phyloP scores from a whole-genome alignment of 2,329 filamentous ascomycete genomes.

The Penicillium sclerotigenum region DNA sequence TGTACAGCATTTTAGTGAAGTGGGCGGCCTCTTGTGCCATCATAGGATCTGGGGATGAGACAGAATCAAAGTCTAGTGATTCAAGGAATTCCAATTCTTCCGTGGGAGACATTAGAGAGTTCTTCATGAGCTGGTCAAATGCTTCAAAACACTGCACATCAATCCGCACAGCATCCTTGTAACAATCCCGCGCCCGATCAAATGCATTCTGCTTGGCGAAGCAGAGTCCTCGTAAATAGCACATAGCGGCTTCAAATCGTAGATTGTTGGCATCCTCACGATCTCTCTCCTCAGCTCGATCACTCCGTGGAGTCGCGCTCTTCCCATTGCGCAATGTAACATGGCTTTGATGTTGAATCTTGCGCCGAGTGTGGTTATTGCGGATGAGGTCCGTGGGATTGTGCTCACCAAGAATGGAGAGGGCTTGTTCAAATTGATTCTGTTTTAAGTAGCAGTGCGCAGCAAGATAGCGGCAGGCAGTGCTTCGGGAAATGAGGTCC shows the following conservation, averaged over 20 bases:
- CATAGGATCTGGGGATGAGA: conserved; percentile 64
- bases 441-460: conserved; percentile 95
- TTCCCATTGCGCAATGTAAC: conserved; percentile 50
- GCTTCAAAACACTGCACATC: conserved; percentile 98
- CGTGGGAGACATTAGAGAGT: conserved; percentile 81
- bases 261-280: conserved; percentile 71
- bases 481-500: conserved; percentile 75
- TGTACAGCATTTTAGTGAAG: conserved; percentile 95
- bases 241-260: conserved; percentile 95
- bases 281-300: conserved; percentile 60
- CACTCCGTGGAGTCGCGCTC: conserved; percentile 48
- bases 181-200: conserved; percentile 94
- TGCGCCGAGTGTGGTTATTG: conserved; percentile 63
- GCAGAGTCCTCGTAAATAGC: conserved; percentile 87
- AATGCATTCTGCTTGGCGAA: conserved; percentile 97
- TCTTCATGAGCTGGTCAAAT: conserved; percentile 96
- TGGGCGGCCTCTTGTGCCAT: conserved; percentile 81
- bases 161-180: conserved; percentile 94
- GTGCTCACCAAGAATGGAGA: conserved; percentile 81
- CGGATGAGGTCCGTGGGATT: conserved; percentile 87
- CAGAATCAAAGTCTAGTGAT: conserved; percentile 83
- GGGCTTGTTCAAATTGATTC: conserved; percentile 81
- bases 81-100: conserved; percentile 90
- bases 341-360: conserved; percentile 62
- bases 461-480: conserved; percentile 87